phyloP scores from a whole-genome alignment of 768 basidiomycete genomes.

The Chalciporus chontae region DNA sequence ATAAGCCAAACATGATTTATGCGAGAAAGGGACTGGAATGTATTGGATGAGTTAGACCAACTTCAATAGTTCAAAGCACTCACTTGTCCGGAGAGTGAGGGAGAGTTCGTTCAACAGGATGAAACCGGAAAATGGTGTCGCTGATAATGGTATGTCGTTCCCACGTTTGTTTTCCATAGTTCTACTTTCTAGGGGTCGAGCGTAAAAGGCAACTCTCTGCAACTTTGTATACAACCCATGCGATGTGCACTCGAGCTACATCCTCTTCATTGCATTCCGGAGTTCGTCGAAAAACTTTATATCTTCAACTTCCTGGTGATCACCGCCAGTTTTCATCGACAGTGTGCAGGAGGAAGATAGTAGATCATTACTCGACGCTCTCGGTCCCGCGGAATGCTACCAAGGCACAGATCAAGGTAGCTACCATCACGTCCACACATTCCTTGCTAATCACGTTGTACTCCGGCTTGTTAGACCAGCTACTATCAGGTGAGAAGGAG shows the following conservation, averaged over 20 bases:
- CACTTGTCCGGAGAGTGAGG: background rate
- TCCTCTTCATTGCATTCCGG: background rate
- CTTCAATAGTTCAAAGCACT: background rate
- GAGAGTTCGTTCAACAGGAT: constrained; percentile 7
- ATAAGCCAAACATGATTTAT: background rate
- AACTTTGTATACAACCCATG: background rate
- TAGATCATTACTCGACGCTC: constrained; percentile 29
- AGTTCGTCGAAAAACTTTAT: background rate
- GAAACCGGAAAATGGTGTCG: constrained; percentile 19
- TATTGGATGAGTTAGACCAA: background rate
- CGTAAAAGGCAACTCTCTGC: too few relatives aligned
- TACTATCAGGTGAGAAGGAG: constrained; percentile 27
- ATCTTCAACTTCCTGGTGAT: background rate
- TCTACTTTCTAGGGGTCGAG: too few relatives aligned
- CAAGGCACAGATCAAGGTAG: constrained; percentile 33
- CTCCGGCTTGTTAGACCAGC: constrained; percentile 16
- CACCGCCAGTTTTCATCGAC: constrained; percentile 22
- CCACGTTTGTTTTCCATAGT: constrained; percentile 18
- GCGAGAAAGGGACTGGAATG: background rate
- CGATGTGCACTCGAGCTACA: background rate
- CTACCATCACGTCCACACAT: background rate
- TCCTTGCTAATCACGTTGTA: constrained; percentile 1
- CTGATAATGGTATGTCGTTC: constrained; percentile 16
- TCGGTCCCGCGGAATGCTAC: constrained; percentile 27
- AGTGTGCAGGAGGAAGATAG: constrained; percentile 5